These are phyloP conservation scores for Dentipellis fragilis DNA, from an alignment of 768 basidiomycete species.

Conservation along the genomic window DNA sequence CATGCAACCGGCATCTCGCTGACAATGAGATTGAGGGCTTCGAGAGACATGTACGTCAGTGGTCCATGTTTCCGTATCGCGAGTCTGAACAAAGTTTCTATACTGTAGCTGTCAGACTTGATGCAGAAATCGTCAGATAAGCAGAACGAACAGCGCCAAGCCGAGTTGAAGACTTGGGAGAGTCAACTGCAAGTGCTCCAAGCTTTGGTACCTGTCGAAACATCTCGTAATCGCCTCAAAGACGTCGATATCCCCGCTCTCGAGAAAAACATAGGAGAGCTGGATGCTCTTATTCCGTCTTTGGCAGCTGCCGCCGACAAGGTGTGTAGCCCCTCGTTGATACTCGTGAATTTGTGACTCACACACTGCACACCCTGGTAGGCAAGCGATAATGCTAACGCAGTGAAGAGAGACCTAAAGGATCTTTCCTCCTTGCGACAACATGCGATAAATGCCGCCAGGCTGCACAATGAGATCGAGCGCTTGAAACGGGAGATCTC, in stretches of 20 bases:
- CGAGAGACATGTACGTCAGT: slow-evolving; percentile 38
- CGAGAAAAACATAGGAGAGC: slow-evolving; percentile 47
- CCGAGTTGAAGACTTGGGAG: slow-evolving; percentile 53
- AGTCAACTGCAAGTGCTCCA: slow-evolving; percentile 46
- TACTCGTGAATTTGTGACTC: neutral
- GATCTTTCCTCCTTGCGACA: slow-evolving; percentile 53
- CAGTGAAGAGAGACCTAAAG: slow-evolving; percentile 47
- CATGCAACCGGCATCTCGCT: slow-evolving; percentile 64
- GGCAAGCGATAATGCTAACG: slow-evolving; percentile 42
- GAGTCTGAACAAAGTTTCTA: neutral
- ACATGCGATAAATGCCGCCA: slow-evolving; percentile 46
- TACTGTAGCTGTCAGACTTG: slow-evolving; percentile 46
- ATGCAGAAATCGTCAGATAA: slow-evolving; percentile 48
- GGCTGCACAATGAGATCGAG: slow-evolving; percentile 49
- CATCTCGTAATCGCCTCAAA: slow-evolving; percentile 43
- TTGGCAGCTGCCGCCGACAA: slow-evolving; percentile 48
- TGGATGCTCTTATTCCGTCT: slow-evolving; percentile 44
- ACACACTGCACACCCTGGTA: slow-evolving; percentile 18
- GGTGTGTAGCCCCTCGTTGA: slow-evolving; percentile 28
- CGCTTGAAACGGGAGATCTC: slow-evolving; percentile 51
- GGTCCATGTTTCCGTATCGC: neutral
- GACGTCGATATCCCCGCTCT: slow-evolving; percentile 55
- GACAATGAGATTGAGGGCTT: slow-evolving; percentile 46
- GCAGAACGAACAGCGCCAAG: slow-evolving; percentile 30
- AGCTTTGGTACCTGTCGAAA: slow-evolving; percentile 45